These are phyloP conservation scores for Candida tibetensis DNA, from an alignment of 805 yeast genomes.

Conservation along the genomic window DNA sequence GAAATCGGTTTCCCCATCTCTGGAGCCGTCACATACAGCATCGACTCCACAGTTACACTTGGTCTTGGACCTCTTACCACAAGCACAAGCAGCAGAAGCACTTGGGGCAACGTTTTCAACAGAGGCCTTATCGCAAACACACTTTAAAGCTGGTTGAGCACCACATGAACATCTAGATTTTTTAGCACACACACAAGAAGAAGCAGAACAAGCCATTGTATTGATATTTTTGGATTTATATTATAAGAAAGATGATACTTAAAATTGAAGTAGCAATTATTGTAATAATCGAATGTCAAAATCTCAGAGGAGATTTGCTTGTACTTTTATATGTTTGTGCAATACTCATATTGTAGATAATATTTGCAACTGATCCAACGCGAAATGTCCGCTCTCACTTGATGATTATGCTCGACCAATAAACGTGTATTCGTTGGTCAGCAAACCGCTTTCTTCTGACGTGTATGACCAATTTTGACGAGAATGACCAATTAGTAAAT, in stretches of 20 bases:
- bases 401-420: too few species aligned
- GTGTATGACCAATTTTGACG: too few species aligned
- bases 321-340: too few species aligned
- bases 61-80: conserved; percentile 54
- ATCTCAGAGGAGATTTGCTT: too few species aligned
- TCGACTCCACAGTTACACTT: conserved; percentile 56
- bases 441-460: too few species aligned
- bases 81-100: conserved; percentile 47
- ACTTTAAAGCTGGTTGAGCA: conserved; percentile 54
- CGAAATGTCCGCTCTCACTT: too few species aligned
- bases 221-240: neutral
- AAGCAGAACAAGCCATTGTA: conserved; percentile 16
- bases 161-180: conserved; percentile 67
- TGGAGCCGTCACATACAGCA: conserved; percentile 21
- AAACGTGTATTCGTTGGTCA: too few species aligned
- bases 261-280: too few species aligned
- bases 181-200: conserved; percentile 53
- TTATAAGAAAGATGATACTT: neutral
- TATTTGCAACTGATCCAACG: too few species aligned
- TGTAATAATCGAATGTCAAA: too few species aligned
- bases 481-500: too few species aligned
- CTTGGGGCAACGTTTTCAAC: conserved; percentile 49
- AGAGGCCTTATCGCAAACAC: conserved; percentile 52
- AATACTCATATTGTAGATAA: neutral
- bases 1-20: conserved; percentile 61